Base-by-base conservation (phyloP, 352 stramenopile species). In the Blastocystis sp. region DNA sequence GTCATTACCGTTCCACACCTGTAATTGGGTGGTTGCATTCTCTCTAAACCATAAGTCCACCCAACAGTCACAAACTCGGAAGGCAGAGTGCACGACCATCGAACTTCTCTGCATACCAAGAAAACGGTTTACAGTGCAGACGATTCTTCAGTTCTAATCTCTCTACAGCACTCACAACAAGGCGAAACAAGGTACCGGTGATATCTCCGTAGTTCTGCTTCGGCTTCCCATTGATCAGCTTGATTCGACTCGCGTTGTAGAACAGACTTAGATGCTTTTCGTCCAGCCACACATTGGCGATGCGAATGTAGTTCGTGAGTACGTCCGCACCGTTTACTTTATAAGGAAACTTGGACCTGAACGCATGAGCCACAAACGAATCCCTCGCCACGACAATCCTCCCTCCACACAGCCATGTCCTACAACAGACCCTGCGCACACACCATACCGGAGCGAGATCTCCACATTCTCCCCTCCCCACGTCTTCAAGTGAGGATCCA, bases 401-500 rank as follows among this genome's bases (percentile, higher is more conserved):
- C 26, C 75, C 75, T 26, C 75, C 75, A 87, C 75, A 87, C 23
- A 87, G 37, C 75, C 75, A 87, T 9, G 75, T 87, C 18, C 75
- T 87, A 87, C 37, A 6, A 34, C 26, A 8, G 3, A 87, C 8
- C 15, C 45, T 0, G 6, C 7, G 0, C 15, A 75, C 55, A 20
- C 69, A 13, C 5, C 9, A 20, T 75, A 87, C 75, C 75, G 55
- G 20, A 87, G 34, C 11, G 75, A 87, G 0, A 87, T 87, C 29
- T 87, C 75, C 26, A 87, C 75, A 75, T 87, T 87, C n/a, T 87
- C 75, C n/a, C 75, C 75, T 87, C 75, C 75, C 75, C 75, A 87
- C 11, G 41, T 53, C 6, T 41, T 34, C n/a, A 87, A 53, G 6
- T 29, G 7, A 29, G 55, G 29, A 53, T 87, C 75, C 39, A 87